phyloP scores from a whole-genome alignment of 257 asterid genomes.

The Solanum medicagineum region DNA sequence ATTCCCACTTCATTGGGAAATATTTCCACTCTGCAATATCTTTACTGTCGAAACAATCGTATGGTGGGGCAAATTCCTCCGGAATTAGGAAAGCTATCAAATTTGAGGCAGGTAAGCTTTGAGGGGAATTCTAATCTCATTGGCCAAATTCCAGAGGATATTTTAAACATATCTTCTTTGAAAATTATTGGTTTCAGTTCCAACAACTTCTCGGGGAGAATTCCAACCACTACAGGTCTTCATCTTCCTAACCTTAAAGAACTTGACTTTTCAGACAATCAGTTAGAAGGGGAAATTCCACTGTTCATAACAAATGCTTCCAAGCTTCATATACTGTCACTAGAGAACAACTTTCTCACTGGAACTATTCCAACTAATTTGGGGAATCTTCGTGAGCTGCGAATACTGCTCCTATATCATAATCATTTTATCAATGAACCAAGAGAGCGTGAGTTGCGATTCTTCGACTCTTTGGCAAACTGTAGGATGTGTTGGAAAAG shows the following conservation, averaged over 20 bases:
- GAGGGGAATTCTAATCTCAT: background rate
- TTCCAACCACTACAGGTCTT: constrained; percentile 8
- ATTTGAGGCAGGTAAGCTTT: background rate
- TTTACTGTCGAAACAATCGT: background rate
- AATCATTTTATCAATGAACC: constrained; percentile 5
- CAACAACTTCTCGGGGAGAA: constrained; percentile 1
- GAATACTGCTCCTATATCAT: background rate
- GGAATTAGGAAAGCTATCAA: background rate
- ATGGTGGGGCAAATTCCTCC: background rate
- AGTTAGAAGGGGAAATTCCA: constrained; percentile 14
- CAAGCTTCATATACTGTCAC: background rate
- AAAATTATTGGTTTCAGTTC: background rate
- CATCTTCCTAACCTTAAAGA: constrained; percentile 14
- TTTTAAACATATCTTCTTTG: background rate
- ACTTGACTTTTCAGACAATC: constrained; percentile 5
- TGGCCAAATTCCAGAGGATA: background rate
- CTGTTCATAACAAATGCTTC: constrained; percentile 15
- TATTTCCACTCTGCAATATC: background rate
- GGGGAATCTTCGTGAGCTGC: constrained; percentile 13
- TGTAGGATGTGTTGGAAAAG: no score
- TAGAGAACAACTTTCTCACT: constrained; percentile 1
- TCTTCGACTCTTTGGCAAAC: no score
- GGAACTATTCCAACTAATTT: constrained; percentile 16
- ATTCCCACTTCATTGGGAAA: background rate
- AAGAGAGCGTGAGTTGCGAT: no score